Percentiles rank a stretch among this genome's conserved stretches.
Evolutionary conservation across 805 yeast genomes (phyloP).

Genomic region (Suhomyces pyralidae): DNA sequence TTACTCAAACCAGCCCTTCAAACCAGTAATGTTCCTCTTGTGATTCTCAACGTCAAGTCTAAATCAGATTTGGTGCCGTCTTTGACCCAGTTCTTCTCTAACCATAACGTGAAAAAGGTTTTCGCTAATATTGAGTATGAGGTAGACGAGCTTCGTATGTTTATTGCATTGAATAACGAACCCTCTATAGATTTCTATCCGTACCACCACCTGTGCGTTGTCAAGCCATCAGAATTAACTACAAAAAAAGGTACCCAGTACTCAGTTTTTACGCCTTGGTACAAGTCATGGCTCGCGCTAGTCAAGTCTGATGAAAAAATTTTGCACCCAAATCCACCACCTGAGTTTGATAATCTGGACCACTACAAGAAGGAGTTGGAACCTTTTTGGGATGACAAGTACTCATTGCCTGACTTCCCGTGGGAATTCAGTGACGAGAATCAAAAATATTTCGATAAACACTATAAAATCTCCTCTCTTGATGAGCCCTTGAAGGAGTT

Average conservation of each 20-base stretch:
- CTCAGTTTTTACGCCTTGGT: slow-evolving; percentile 46
- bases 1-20: slow-evolving; percentile 27
- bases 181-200: slow-evolving; percentile 21
- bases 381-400: not conserved
- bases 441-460: slow-evolving; percentile 15
- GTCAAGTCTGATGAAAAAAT: slow-evolving; percentile 14
- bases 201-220: slow-evolving; percentile 40
- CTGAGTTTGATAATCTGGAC: not conserved
- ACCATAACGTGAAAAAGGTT: slow-evolving; percentile 23
- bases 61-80: slow-evolving; percentile 24
- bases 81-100: slow-evolving; percentile 21
- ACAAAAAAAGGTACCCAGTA: slow-evolving; percentile 38
- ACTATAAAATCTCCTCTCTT: slow-evolving; percentile 32
- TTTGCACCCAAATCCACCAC: not conserved
- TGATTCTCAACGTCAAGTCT: slow-evolving; percentile 35
- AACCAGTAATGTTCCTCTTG: slow-evolving; percentile 37
- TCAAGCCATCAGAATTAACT: slow-evolving; percentile 36
- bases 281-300: slow-evolving; percentile 34
- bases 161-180: slow-evolving; percentile 14
- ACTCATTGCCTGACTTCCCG: slow-evolving; percentile 4
- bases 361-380: not conserved
- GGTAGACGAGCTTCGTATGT: slow-evolving; percentile 41
- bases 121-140: slow-evolving; percentile 43
- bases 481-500: slow-evolving; percentile 27
- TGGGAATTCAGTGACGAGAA: slow-evolving; percentile 4